phyloP scores from a whole-genome alignment of 129 eudicot genomes.

The Heracleum sosnowskyi region DNA sequence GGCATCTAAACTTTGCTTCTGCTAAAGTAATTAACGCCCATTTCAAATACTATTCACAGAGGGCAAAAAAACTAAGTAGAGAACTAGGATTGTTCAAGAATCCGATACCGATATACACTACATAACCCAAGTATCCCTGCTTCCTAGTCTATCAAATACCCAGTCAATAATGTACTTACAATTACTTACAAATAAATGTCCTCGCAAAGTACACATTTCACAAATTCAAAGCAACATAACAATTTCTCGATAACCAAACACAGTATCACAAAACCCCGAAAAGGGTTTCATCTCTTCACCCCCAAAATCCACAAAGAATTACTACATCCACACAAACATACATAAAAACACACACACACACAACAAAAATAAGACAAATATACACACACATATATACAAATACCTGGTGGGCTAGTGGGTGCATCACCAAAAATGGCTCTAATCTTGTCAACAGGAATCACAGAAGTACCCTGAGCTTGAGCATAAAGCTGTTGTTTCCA shows the following conservation, averaged over 20 bases:
- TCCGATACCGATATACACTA: not conserved
- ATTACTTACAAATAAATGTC: too few relatives aligned
- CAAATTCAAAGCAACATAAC: not conserved
- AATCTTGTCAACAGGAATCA: slow-evolving; percentile 64
- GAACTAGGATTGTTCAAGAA: not conserved
- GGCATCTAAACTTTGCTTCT: not conserved
- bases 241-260: not conserved
- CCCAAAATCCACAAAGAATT: not conserved
- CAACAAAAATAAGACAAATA: not conserved
- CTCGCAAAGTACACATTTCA: not conserved
- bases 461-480: slow-evolving; percentile 37
- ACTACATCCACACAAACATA: not conserved
- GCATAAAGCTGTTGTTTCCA: slow-evolving; percentile 79
- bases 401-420: slow-evolving; percentile 30
- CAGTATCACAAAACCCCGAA: not conserved
- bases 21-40: not conserved
- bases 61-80: not conserved
- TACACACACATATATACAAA: not conserved
- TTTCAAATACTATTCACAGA: not conserved
- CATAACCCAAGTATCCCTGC: not conserved
- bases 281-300: not conserved
- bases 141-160: not conserved
- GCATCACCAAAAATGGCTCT: slow-evolving; percentile 73
- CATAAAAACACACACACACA: not conserved
- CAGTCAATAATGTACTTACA: not conserved